Percentiles rank a stretch among this genome's conserved stretches.
phyloP scores from a whole-genome alignment of 2,329 filamentous ascomycete genomes.

The Diplodia corticola region DNA sequence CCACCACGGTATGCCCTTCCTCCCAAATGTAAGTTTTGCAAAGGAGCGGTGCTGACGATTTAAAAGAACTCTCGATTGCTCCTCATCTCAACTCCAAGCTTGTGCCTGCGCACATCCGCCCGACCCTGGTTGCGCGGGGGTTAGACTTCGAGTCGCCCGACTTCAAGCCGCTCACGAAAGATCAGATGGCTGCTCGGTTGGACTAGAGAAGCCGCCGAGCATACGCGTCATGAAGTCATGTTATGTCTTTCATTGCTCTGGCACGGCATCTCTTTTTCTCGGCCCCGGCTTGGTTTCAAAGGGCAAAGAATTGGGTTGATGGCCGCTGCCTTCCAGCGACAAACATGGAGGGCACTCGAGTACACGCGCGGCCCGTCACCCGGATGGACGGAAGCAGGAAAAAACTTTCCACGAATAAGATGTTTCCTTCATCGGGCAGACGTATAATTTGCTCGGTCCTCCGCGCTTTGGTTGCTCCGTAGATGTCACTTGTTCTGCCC shows the following conservation, averaged over 20 bases:
- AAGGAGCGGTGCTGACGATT: conserved; percentile 25
- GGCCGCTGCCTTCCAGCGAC: conserved; percentile 16
- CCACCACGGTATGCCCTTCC: conserved; percentile 72
- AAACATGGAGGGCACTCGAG: conserved; percentile 17
- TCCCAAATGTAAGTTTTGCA: not conserved
- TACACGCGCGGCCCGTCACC: conserved; percentile 11
- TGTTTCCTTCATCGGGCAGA: conserved; percentile 21
- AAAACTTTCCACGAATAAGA: conserved; percentile 22
- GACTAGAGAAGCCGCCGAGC: conserved; percentile 59
- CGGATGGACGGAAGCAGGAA: conserved; percentile 18
- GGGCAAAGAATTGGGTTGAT: conserved; percentile 20
- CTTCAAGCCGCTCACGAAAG: conserved; percentile 85
- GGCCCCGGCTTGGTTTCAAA: conserved; percentile 25
- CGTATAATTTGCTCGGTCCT: conserved; percentile 17
- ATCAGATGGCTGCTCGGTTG: conserved; percentile 96
- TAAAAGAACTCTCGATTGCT: conserved; percentile 88
- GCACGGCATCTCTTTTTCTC: conserved; percentile 38
- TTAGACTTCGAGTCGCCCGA: conserved; percentile 81
- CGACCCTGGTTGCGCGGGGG: conserved; percentile 71
- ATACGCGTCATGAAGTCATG: conserved; percentile 45
- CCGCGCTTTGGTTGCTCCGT: conserved; percentile 19
- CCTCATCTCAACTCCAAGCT: conserved; percentile 84
- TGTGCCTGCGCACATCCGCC: conserved; percentile 78
- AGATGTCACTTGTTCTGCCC: conserved; percentile 23
- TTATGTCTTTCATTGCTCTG: conserved; percentile 36